Conservation (phyloP, 2,329 filamentous ascomycete species). For the Furcasterigmium sp. region DNA sequence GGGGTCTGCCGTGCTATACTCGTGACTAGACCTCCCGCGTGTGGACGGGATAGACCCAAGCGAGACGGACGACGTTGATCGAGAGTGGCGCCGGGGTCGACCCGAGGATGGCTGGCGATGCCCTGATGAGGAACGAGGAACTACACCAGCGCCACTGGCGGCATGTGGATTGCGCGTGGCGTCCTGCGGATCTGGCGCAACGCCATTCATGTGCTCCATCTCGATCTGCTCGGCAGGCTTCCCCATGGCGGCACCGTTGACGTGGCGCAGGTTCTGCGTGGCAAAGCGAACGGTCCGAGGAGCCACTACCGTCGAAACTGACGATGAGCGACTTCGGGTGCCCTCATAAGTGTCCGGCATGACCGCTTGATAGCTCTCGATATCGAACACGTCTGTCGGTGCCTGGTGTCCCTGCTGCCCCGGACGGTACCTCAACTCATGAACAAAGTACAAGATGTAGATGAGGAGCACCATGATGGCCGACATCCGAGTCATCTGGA, state of each 20-base stretch:
- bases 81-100: not conserved
- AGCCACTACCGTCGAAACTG: not conserved
- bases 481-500: constrained; percentile 72
- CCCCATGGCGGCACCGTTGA: not conserved
- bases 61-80: not conserved
- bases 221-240: constrained; percentile 5
- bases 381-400: constrained; percentile 13
- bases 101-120: not conserved
- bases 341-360: not conserved
- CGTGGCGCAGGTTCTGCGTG: constrained; percentile 11
- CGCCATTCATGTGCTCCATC: constrained; percentile 1
- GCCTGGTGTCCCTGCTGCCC: not conserved
- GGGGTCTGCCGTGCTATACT: fast-evolving
- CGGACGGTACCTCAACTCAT: constrained; percentile 58
- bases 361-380: constrained; percentile 14
- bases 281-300: constrained; percentile 23
- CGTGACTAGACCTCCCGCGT: not conserved
- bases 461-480: constrained; percentile 69
- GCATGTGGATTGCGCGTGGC: constrained; percentile 1
- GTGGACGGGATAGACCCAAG: not conserved
- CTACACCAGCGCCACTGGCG: not conserved
- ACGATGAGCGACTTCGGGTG: not conserved
- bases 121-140: too few species aligned
- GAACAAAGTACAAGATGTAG: constrained; percentile 68
- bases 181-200: not conserved